Evolutionary conservation across 345 rosid species (phyloP), one percentile per base, ranked within the genome.

Genomic region (Crucihimalaya himalaica): DNA sequence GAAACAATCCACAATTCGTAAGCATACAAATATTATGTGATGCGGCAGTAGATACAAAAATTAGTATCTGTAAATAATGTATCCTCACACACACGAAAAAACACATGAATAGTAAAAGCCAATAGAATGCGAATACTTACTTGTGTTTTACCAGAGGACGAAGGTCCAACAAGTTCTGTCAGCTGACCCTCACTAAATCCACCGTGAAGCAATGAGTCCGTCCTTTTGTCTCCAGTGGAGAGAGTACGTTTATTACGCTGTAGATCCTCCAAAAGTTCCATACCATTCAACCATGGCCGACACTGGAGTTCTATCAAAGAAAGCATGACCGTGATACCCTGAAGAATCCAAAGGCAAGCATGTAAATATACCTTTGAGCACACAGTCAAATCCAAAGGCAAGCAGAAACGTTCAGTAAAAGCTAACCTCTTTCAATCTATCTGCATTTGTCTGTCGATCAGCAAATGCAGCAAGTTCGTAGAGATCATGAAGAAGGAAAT

Each of bases 91-190:
- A 13, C n/a, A 66, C 2, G 35, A 16, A n/a, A 27, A 62, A 25
- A 4, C 25, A 51, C 8, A 65, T 32, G 21, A n/a, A 58, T 4
- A 11, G 5, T 4, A 32, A n/a, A 48, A 16, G 31, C 4, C 25
- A 14, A 18, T 21, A 52, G 29, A 29, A 68, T 5, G 16, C 0
- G 16, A 34, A 55, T 8, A 65, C 88, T 57, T 79, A 89, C 96
- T 65, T 89, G 96, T 47, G 96, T 92, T 90, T 92, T 92, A 74
- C 98, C 96, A 50, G 96, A 89, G 45, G 96, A 82, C 0, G 98
- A 92, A 32, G 87, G 89, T 56, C 98, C 98, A n/a, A 82, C 92
- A 63, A 92, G 68, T 81, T 92, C 98, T 18, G 90, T 89, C 40
- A 92, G 68, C 66, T 83, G 92, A 55, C 96, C 98, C 70, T 70